A percentile compares a stretch with the other conserved stretches of the same genome.
Evolutionary conservation across 1,284 basidiomycete species (phyloP).

Genomic region (Boletus mariae): DNA sequence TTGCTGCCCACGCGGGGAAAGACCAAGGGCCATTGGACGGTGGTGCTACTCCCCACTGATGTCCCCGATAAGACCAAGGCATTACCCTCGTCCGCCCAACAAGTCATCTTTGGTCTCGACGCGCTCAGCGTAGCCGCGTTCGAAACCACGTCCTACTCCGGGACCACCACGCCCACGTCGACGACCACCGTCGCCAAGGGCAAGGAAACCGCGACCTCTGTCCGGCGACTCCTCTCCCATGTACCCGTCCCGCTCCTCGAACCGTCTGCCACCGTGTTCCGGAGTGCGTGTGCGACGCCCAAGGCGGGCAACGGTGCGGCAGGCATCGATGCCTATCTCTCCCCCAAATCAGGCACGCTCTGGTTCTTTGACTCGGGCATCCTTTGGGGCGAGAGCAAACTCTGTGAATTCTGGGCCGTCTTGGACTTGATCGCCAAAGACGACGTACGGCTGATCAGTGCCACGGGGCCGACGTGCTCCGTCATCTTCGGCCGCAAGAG

Average conservation of each 20-base stretch:
- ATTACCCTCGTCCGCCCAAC: conserved; percentile 34
- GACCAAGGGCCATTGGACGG: conserved; percentile 35
- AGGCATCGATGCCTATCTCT: too few species aligned
- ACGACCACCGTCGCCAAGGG: conserved; percentile 45
- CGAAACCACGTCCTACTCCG: conserved; percentile 37
- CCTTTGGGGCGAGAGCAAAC: conserved; percentile 68
- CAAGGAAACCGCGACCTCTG: conserved; percentile 42
- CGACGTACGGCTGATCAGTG: conserved; percentile 59
- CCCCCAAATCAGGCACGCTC: too few species aligned
- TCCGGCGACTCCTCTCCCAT: conserved; percentile 25
- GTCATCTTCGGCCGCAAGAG: conserved; percentile 52
- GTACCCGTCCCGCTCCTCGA: too few species aligned
- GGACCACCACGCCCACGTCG: conserved; percentile 13
- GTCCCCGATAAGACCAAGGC: conserved; percentile 39
- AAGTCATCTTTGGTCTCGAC: conserved; percentile 65
- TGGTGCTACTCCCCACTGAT: conserved; percentile 46
- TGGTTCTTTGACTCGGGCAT: conserved; percentile 49
- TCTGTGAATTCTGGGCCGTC: conserved; percentile 72
- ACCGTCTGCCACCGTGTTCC: too few species aligned
- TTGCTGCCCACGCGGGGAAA: conserved; percentile 66
- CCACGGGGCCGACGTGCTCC: conserved; percentile 64
- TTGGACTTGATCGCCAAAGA: conserved; percentile 50
- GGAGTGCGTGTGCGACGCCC: too few species aligned
- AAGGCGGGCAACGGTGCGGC: too few species aligned
- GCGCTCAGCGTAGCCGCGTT: conserved; percentile 30